A percentile compares a stretch with the other conserved stretches of the same genome.
Conservation (phyloP, 495 filamentous ascomycete species). For the Poronia punctata region DNA sequence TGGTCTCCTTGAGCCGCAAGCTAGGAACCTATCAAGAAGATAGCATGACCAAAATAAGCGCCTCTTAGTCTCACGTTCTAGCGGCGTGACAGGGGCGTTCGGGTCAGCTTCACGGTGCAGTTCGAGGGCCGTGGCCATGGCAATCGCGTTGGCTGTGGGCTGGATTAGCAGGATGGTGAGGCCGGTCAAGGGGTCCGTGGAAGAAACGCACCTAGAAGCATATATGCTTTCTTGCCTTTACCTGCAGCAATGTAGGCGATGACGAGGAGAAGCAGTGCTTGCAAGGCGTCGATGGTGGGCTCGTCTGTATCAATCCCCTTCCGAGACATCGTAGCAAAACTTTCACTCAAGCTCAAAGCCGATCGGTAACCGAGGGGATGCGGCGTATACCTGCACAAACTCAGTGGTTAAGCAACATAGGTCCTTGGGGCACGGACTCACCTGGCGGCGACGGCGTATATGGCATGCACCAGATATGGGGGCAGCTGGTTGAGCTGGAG, state of each 20-base stretch:
- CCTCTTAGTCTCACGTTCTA: slow-evolving; percentile 66
- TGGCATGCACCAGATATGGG: slow-evolving; percentile 55
- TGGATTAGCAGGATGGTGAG: neutral
- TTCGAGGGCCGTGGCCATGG: slow-evolving; percentile 73
- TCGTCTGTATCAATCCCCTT: slow-evolving; percentile 68
- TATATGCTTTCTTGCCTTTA: slow-evolving; percentile 78
- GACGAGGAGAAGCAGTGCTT: slow-evolving; percentile 67
- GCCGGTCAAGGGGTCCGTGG: neutral
- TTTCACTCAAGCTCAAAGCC: slow-evolving; percentile 53
- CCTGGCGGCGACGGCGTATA: slow-evolving; percentile 67
- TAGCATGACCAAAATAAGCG: slow-evolving; percentile 81
- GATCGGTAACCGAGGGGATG: slow-evolving; percentile 55
- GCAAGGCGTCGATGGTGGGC: slow-evolving; percentile 66
- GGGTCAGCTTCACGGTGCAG: slow-evolving; percentile 63
- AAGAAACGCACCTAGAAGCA: slow-evolving; percentile 60
- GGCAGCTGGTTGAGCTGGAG: slow-evolving; percentile 61
- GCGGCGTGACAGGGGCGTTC: slow-evolving; percentile 45
- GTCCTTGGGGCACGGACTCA: slow-evolving; percentile 27
- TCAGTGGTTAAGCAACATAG: slow-evolving; percentile 4
- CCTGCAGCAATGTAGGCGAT: slow-evolving; percentile 68
- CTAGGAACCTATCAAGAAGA: slow-evolving; percentile 70
- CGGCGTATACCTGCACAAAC: slow-evolving; percentile 50
- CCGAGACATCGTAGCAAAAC: slow-evolving; percentile 60
- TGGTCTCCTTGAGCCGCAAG: slow-evolving; percentile 71
- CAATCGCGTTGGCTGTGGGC: slow-evolving; percentile 60